Evolutionary conservation across 2,329 filamentous ascomycete genomes (phyloP).

Genomic region (Torrubiella hemipterigena): DNA sequence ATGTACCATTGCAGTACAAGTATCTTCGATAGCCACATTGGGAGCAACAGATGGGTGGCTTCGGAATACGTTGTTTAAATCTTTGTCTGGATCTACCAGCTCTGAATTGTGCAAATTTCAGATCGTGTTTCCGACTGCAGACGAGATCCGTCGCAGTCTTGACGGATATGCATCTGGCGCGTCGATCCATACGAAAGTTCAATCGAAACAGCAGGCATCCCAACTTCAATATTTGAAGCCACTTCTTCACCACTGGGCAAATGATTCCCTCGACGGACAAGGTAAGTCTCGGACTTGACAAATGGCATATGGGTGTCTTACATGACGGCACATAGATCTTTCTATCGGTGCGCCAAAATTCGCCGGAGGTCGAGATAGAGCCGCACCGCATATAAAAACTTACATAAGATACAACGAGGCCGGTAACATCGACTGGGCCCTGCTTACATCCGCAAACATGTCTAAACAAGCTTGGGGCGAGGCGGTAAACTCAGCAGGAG

Average conservation of each 20-base stretch:
- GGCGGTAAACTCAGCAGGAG: slow-evolving; percentile 37
- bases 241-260: slow-evolving; percentile 65
- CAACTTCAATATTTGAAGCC: slow-evolving; percentile 64
- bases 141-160: slow-evolving; percentile 64
- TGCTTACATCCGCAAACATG: slow-evolving; percentile 83
- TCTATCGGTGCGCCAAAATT: slow-evolving; percentile 7
- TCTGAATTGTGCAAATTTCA: slow-evolving; percentile 37
- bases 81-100: slow-evolving; percentile 14
- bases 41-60: slow-evolving; percentile 63
- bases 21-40: slow-evolving; percentile 75
- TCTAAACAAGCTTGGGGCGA: slow-evolving; percentile 86
- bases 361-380: slow-evolving; percentile 51
- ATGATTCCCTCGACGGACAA: slow-evolving; percentile 33
- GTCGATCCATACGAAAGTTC: slow-evolving; percentile 73
- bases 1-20: slow-evolving; percentile 38
- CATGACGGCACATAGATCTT: no score
- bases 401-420: slow-evolving; percentile 56
- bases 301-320: no score
- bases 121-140: slow-evolving; percentile 68
- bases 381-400: slow-evolving; percentile 83
- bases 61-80: slow-evolving; percentile 48
- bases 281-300: no score
- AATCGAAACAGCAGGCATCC: slow-evolving; percentile 56
- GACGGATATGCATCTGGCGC: slow-evolving; percentile 67
- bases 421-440: slow-evolving; percentile 62